Evolutionary conservation across 495 filamentous ascomycete species (phyloP).

Genomic region (Penicillium crystallinum): DNA sequence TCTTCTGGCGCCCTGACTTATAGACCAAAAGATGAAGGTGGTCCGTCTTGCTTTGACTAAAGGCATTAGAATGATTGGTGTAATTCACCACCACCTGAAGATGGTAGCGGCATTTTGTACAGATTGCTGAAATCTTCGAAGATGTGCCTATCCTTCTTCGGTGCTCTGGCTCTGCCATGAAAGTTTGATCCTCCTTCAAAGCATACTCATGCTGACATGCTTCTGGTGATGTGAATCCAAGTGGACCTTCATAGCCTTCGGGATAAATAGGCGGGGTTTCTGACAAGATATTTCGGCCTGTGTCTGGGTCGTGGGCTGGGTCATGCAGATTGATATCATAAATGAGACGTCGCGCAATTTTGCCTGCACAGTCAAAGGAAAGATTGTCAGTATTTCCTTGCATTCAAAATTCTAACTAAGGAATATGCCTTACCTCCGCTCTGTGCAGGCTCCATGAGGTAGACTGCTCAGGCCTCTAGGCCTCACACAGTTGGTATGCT

Average conservation of each 20-base stretch:
- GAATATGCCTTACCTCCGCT: constrained; percentile 28
- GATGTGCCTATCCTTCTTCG: constrained; percentile 30
- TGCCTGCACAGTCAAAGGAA: constrained; percentile 38
- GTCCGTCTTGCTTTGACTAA: constrained; percentile 7
- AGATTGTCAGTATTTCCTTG: not conserved
- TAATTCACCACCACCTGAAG: constrained; percentile 48
- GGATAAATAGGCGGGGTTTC: constrained; percentile 44
- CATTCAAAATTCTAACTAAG: not conserved
- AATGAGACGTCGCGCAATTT: constrained; percentile 57
- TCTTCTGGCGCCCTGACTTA: constrained; percentile 30
- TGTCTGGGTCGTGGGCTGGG: constrained; percentile 40
- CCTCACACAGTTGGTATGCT: not conserved
- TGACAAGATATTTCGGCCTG: constrained; percentile 50
- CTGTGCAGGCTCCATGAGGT: constrained; percentile 32
- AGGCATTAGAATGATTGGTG: constrained; percentile 14
- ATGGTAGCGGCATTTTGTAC: constrained; percentile 53
- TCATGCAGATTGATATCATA: constrained; percentile 56
- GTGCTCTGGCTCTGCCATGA: constrained; percentile 35
- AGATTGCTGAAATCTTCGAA: constrained; percentile 51
- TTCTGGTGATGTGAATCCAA: constrained; percentile 30
- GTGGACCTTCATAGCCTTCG: constrained; percentile 23
- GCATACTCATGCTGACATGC: constrained; percentile 55
- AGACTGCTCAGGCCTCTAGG: constrained; percentile 15
- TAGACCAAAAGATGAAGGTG: constrained; percentile 49
- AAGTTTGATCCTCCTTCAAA: constrained; percentile 48